Conservation (phyloP, 495 filamentous ascomycete species). For the Tetracladium setigerum region DNA sequence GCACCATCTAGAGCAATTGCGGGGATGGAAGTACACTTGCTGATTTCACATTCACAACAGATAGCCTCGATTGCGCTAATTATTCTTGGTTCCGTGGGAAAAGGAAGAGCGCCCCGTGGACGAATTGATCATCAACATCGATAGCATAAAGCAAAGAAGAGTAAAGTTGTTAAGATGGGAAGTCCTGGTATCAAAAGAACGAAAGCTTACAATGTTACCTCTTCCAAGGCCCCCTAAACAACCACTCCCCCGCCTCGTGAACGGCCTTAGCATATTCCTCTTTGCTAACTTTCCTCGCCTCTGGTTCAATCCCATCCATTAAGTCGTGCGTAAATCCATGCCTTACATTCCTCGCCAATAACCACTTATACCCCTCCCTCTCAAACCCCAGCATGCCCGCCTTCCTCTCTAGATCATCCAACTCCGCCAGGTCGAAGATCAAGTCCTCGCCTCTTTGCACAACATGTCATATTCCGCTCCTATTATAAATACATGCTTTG, state of each 20-base stretch:
- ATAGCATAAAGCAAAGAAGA: too few relatives aligned
- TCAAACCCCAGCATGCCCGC: constrained; percentile 4
- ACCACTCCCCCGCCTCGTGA: constrained; percentile 1
- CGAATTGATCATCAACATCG: too few relatives aligned
- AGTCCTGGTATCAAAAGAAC: too few relatives aligned
- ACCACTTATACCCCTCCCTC: constrained; percentile 10
- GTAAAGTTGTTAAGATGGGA: too few relatives aligned
- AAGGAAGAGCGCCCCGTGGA: too few relatives aligned
- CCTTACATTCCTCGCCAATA: constrained; percentile 2
- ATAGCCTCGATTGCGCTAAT: too few relatives aligned
- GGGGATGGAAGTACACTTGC: too few relatives aligned
- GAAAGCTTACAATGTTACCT: too few relatives aligned
- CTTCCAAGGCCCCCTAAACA: constrained; percentile 1
- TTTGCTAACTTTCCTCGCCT: background rate
- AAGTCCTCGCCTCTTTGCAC: constrained; percentile 10
- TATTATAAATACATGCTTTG: constrained; percentile 15
- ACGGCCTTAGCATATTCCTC: background rate
- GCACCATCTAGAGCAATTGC: too few relatives aligned
- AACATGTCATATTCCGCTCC: constrained; percentile 17
- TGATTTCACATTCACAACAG: too few relatives aligned
- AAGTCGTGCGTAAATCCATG: constrained; percentile 16
- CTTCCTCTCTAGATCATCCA: constrained; percentile 3
- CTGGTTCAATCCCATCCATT: background rate
- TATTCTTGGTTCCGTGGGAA: too few relatives aligned
- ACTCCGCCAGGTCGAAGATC: constrained; percentile 6